Evolutionary conservation across 805 yeast species (phyloP).

Genomic region (Candida silvatica): DNA sequence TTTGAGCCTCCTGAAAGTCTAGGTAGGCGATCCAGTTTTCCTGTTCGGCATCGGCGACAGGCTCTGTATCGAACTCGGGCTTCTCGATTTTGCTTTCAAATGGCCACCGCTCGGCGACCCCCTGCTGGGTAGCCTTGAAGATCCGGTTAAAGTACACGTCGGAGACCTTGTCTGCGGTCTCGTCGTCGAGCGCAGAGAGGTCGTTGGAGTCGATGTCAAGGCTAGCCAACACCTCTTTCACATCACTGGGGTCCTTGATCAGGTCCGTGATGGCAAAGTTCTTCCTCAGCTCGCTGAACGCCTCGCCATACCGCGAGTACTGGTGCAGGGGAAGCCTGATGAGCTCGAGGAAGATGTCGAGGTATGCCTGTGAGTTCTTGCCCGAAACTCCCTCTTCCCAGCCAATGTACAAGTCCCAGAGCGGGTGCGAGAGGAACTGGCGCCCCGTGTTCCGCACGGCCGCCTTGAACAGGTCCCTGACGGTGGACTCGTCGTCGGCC

Average conservation of each 20-base stretch:
- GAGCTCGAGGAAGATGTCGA: conserved; percentile 34
- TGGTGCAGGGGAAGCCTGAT: conserved; percentile 71
- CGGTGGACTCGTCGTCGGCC: conserved; percentile 18
- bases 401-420: conserved; percentile 76
- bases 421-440: conserved; percentile 67
- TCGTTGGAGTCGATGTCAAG: no score
- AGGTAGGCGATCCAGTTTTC: conserved; percentile 58
- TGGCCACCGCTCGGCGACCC: conserved; percentile 57
- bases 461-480: conserved; percentile 35
- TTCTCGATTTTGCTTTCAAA: conserved; percentile 60
- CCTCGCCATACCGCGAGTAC: conserved; percentile 66
- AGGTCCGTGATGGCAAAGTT: conserved; percentile 25
- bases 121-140: conserved; percentile 37
- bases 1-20: conserved; percentile 30
- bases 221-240: background rate
- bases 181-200: conserved; percentile 8
- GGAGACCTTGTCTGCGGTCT: conserved; percentile 19
- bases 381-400: conserved; percentile 37
- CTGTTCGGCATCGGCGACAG: conserved; percentile 34
- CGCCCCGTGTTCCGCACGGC: conserved; percentile 50
- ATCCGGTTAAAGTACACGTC: conserved; percentile 35
- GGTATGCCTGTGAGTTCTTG: conserved; percentile 28
- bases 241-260: conserved; percentile 19
- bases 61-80: conserved; percentile 44
- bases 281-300: conserved; percentile 31